Evolutionary conservation across 305 asterid genomes (phyloP).

Genomic region (Fraxinus albicans): DNA sequence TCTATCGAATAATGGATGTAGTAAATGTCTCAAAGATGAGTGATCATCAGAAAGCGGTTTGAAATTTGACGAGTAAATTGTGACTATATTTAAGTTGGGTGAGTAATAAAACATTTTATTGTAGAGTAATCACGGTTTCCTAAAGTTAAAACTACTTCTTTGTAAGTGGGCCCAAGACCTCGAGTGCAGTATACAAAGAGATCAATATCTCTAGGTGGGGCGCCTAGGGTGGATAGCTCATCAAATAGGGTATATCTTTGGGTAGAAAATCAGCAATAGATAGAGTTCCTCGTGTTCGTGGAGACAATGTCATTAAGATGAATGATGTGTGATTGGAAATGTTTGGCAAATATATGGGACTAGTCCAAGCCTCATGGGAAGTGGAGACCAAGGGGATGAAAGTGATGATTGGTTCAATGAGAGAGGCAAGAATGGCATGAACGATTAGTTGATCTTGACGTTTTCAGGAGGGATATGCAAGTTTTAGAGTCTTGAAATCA

Average conservation of each 20-base stretch:
- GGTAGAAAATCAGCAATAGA: background rate
- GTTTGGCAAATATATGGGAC: background rate
- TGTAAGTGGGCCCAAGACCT: background rate
- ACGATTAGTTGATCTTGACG: background rate
- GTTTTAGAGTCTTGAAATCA: background rate
- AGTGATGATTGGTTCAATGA: background rate
- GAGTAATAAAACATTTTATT: no score
- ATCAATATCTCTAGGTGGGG: background rate
- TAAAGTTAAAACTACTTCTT: background rate
- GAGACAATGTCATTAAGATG: background rate
- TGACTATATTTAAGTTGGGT: no score
- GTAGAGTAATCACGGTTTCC: background rate
- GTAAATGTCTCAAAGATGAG: no score
- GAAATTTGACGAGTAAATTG: no score
- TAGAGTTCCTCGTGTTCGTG: background rate
- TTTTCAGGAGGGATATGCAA: background rate
- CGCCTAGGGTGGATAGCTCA: background rate
- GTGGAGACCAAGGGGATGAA: background rate
- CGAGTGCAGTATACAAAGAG: background rate
- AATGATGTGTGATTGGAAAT: background rate
- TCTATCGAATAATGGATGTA: no score
- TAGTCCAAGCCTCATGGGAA: background rate
- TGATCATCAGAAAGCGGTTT: no score
- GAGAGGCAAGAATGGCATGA: background rate
- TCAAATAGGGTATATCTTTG: background rate